Evolutionary conservation across 2,329 filamentous ascomycete species (phyloP).

Genomic region (Hypoxylon sp.): DNA sequence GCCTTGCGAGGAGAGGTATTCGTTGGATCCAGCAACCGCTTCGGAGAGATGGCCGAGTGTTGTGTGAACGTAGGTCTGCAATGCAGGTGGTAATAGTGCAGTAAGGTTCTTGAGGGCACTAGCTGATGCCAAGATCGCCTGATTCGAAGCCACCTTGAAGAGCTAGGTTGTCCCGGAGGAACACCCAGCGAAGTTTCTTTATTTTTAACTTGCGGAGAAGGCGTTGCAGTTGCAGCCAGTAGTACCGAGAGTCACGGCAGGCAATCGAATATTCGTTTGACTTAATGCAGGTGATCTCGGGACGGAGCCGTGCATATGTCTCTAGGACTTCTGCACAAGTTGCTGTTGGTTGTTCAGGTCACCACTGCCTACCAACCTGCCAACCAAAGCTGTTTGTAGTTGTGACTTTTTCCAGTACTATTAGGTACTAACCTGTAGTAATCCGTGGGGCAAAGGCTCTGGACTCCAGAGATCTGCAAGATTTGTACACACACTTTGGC

Average conservation of each 20-base stretch:
- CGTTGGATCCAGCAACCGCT: constrained; percentile 62
- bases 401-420: constrained; percentile 25
- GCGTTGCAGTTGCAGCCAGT: constrained; percentile 34
- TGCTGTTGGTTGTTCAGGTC: constrained; percentile 13
- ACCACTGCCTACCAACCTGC: constrained; percentile 5
- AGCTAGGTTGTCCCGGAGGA: constrained; percentile 56
- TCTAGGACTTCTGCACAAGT: constrained; percentile 39
- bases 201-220: constrained; percentile 44
- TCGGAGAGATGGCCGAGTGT: constrained; percentile 64
- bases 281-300: constrained; percentile 37
- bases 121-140: constrained; percentile 70
- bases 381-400: constrained; percentile 15
- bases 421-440: constrained; percentile 23
- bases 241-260: constrained; percentile 40
- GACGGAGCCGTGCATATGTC: constrained; percentile 38
- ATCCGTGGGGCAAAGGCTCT: constrained; percentile 27
- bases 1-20: constrained; percentile 66
- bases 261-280: constrained; percentile 34
- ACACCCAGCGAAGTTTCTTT: constrained; percentile 51
- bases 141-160: constrained; percentile 73
- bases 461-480: constrained; percentile 29
- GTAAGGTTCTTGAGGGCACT: constrained; percentile 73
- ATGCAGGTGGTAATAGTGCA: constrained; percentile 61
- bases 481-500: constrained; percentile 18
- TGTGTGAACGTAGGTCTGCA: constrained; percentile 68